These are phyloP conservation scores for Sphagnurus paluster DNA, from an alignment of 1,284 basidiomycete species.

Conservation along the genomic window DNA sequence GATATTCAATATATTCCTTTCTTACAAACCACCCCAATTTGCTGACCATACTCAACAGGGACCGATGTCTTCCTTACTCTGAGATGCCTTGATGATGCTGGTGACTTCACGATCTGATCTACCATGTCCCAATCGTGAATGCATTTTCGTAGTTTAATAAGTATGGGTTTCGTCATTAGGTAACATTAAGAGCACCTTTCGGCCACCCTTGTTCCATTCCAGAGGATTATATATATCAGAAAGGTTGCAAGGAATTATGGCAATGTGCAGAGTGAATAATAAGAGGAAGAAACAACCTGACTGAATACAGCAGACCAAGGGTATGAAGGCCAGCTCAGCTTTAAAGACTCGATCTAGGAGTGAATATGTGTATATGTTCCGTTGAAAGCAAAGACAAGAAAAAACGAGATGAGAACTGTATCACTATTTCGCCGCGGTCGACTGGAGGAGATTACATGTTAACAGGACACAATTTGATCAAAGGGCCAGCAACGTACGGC, in stretches of 20 bases:
- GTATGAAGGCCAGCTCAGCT: conserved; percentile 39
- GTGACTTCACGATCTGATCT: conserved; percentile 49
- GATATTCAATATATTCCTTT: conserved; percentile 20
- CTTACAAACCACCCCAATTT: neutral
- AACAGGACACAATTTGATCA: neutral
- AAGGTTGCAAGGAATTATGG: conserved; percentile 40
- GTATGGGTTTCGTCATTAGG: conserved; percentile 11
- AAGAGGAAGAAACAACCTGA: conserved; percentile 26
- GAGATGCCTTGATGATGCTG: conserved; percentile 68
- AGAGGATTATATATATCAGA: conserved; percentile 37
- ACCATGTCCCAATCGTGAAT: conserved; percentile 1
- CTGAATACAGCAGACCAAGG: conserved; percentile 42
- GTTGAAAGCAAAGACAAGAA: conserved; percentile 18
- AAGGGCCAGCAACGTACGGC: conserved; percentile 36
- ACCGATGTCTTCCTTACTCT: conserved; percentile 79
- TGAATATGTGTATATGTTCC: conserved; percentile 18
- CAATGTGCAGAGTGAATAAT: conserved; percentile 29
- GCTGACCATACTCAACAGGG: conserved; percentile 37
- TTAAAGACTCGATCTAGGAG: conserved; percentile 17
- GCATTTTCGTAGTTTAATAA: conserved; percentile 12
- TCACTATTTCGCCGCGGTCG: conserved; percentile 45
- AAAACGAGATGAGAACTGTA: neutral
- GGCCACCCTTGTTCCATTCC: conserved; percentile 9
- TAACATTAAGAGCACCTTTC: conserved; percentile 5
- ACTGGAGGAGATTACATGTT: conserved; percentile 29